phyloP scores from a whole-genome alignment of 2,329 filamentous ascomycete species.

The Penicillium sp. region DNA sequence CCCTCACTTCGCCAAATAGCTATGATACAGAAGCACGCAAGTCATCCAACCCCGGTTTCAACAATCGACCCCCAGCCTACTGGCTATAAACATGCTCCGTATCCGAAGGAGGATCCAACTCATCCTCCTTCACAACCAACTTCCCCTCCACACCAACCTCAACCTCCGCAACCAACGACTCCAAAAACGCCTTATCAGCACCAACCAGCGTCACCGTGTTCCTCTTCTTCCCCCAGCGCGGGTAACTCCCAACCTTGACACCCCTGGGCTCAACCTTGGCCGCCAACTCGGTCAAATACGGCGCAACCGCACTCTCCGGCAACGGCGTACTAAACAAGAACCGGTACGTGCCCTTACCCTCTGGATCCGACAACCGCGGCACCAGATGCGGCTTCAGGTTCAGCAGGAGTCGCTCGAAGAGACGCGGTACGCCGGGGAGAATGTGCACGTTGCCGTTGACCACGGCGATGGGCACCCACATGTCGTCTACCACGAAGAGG shows the following conservation, averaged over 20 bases:
- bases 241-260: constrained; percentile 95
- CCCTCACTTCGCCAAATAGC: neutral
- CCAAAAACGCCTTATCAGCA: constrained; percentile 76
- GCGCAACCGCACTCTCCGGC: constrained; percentile 83
- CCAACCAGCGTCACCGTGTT: constrained; percentile 91
- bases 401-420: constrained; percentile 81
- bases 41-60: neutral
- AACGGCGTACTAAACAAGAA: constrained; percentile 86
- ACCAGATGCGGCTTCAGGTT: constrained; percentile 74
- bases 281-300: constrained; percentile 80
- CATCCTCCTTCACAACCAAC: constrained; percentile 73
- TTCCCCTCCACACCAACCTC: constrained; percentile 75
- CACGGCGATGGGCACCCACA: constrained; percentile 89
- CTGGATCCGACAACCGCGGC: constrained; percentile 76
- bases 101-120: constrained; percentile 62
- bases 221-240: constrained; percentile 82
- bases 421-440: constrained; percentile 82
- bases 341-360: constrained; percentile 79
- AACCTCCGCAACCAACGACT: constrained; percentile 79
- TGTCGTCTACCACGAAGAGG: constrained; percentile 76
- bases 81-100: constrained; percentile 34
- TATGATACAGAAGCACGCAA: neutral
- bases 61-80: constrained; percentile 13
- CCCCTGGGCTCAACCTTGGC: constrained; percentile 73
- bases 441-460: constrained; percentile 96